These are phyloP conservation scores for Lecanoromycetidae sp. DNA, from an alignment of 2,329 filamentous ascomycete genomes.

Conservation along the genomic window DNA sequence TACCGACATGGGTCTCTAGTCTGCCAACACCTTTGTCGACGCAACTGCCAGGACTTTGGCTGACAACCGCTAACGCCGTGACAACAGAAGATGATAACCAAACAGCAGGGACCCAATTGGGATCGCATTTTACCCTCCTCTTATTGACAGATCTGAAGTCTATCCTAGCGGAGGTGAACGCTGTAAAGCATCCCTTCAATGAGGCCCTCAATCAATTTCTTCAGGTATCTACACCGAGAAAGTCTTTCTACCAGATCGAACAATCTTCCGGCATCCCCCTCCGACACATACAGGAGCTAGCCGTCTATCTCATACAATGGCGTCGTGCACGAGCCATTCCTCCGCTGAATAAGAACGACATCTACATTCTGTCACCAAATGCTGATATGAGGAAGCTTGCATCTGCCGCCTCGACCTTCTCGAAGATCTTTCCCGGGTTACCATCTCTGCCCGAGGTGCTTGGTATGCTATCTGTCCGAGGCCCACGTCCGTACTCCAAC, in stretches of 20 bases:
- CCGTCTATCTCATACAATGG: slow-evolving; percentile 93
- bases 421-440: slow-evolving; percentile 66
- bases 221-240: slow-evolving; percentile 46
- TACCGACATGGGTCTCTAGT: slow-evolving; percentile 56
- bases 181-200: slow-evolving; percentile 63
- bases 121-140: slow-evolving; percentile 76
- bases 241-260: slow-evolving; percentile 62
- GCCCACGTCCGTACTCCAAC: slow-evolving; percentile 68
- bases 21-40: slow-evolving; percentile 57
- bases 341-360: slow-evolving; percentile 77
- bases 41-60: slow-evolving; percentile 64
- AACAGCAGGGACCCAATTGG: slow-evolving; percentile 48
- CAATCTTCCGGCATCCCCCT: slow-evolving; percentile 52
- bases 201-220: slow-evolving; percentile 65
- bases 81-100: slow-evolving; percentile 57
- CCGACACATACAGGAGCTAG: slow-evolving; percentile 71
- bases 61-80: slow-evolving; percentile 74
- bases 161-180: slow-evolving; percentile 56
- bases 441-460: slow-evolving; percentile 78
- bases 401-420: slow-evolving; percentile 58
- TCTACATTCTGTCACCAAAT: slow-evolving; percentile 84
- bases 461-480: slow-evolving; percentile 59
- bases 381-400: slow-evolving; percentile 64
- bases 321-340: slow-evolving; percentile 82
- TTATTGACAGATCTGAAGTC: slow-evolving; percentile 73